Evolutionary conservation across 2,329 filamentous ascomycete genomes (phyloP).

Genomic region (Pseudogymnoascus sp.): DNA sequence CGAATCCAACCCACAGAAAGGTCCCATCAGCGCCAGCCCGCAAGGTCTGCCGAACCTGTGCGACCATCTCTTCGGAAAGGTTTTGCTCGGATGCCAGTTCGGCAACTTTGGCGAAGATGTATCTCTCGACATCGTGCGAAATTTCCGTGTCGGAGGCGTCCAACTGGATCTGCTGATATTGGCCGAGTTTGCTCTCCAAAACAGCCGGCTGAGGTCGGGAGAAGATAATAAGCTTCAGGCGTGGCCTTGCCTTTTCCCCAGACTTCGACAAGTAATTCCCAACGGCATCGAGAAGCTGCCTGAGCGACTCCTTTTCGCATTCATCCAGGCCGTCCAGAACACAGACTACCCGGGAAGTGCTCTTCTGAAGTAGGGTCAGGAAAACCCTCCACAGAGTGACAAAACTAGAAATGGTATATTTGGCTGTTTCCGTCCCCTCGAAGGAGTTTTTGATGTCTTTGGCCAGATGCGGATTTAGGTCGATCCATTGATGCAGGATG

Average conservation of each 20-base stretch:
- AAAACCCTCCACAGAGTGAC: slow-evolving; percentile 18
- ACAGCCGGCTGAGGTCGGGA: not conserved
- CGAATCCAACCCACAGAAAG: slow-evolving; percentile 23
- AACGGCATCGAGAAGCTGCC: slow-evolving; percentile 9
- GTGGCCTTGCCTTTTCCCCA: not conserved
- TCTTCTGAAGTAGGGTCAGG: slow-evolving; percentile 15
- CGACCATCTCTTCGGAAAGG: slow-evolving; percentile 9
- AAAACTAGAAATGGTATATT: slow-evolving; percentile 10
- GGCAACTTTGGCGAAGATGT: slow-evolving; percentile 16
- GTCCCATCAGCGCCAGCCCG: slow-evolving; percentile 21
- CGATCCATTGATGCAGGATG: slow-evolving; percentile 33
- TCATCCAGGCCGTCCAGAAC: slow-evolving; percentile 25
- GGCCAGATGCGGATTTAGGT: not conserved
- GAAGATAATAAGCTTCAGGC: not conserved
- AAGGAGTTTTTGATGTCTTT: not conserved
- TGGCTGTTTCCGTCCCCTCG: not conserved
- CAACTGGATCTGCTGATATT: slow-evolving; percentile 14
- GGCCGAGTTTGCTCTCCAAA: slow-evolving; percentile 5
- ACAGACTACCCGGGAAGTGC: slow-evolving; percentile 14
- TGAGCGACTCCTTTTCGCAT: slow-evolving; percentile 15
- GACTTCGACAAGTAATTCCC: not conserved
- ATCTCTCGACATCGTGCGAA: slow-evolving; percentile 18
- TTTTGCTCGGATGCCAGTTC: slow-evolving; percentile 5
- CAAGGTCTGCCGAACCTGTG: slow-evolving; percentile 12
- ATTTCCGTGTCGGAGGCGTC: slow-evolving; percentile 18